Percentiles rank a stretch among this genome's conserved stretches.
Conservation (phyloP, 768 basidiomycete species). For the Suillus alpinus region DNA sequence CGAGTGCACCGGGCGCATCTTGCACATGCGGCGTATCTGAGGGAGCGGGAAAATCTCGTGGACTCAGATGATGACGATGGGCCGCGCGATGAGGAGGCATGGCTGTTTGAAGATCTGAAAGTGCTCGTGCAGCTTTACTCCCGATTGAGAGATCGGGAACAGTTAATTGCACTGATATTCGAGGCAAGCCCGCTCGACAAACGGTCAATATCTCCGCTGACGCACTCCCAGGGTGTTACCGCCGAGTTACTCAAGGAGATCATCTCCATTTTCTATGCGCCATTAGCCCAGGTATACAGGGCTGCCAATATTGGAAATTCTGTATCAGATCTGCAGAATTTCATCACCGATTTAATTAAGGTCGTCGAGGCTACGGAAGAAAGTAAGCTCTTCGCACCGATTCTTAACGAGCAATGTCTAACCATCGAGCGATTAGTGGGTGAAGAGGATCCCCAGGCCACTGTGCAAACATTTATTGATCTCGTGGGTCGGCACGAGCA, state of each 20-base stretch:
- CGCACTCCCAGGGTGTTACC: conserved; percentile 71
- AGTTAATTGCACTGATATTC: conserved; percentile 89
- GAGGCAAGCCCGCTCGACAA: conserved; percentile 56
- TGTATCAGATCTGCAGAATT: conserved; percentile 84
- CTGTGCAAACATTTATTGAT: conserved; percentile 91
- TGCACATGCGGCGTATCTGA: conserved; percentile 76
- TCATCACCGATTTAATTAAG: conserved; percentile 90
- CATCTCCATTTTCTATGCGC: conserved; percentile 97
- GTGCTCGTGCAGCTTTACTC: conserved; percentile 78
- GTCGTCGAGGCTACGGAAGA: conserved; percentile 93
- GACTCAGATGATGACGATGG: conserved; percentile 95
- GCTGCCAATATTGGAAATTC: conserved; percentile 98
- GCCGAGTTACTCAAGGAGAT: conserved; percentile 96
- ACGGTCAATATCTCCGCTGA: not conserved
- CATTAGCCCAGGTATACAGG: conserved; percentile 94
- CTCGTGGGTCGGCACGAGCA: conserved; percentile 94
- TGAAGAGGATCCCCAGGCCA: conserved; percentile 78
- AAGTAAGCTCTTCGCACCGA: conserved; percentile 46
- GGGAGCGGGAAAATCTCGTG: conserved; percentile 51
- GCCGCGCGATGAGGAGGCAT: conserved; percentile 91
- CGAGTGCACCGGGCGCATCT: conserved; percentile 74
- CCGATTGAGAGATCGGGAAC: conserved; percentile 82
- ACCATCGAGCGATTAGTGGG: conserved; percentile 47
- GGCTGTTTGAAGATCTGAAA: conserved; percentile 91
- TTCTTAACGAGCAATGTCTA: conserved; percentile 3